Base-by-base conservation (phyloP, 2,329 filamentous ascomycete genomes). In the Helicocarpus griseus region DNA sequence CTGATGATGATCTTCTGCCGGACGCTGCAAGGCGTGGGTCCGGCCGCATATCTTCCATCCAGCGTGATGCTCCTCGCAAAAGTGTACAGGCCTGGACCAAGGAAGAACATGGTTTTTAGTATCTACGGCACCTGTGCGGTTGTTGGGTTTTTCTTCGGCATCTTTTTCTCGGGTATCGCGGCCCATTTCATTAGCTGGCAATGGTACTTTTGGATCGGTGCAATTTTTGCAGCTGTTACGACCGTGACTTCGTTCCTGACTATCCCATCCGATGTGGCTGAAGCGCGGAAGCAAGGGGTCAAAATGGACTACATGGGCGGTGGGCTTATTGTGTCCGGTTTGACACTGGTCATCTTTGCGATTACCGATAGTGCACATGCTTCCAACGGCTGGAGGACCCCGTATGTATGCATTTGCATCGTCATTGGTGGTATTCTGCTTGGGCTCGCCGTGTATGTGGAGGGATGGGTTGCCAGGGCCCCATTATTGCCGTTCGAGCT, bases 331-430 rank as follows among this genome's bases (percentile, higher is more conserved):
- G 75, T 87, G 0, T 74, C 77, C 0, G 86, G 83, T 0, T 66
- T 89, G 11, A 74, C 86, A 1, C 73, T 93, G 24, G 73, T 88
- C 56, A 83, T 89, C 0, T 91, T 83, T 59, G 84, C 86, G 0
- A 78, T 93, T 48, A 89, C 86, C 0, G 83, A 88, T 45, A 83
- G 82, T 6, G 78, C 82, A 0, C 81, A 87, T 63, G 85, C 85
- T 0, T 77, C 82, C 0, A 63, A 81, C 2, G 80, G 83, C 1
- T 91, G 87, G 86, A 72, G 67, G n/a, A 87, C 83, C 0, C 83
- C 85, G 1, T 88, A 89, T 57, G 82, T 91, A 35, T 78, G 79
- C 38, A 71, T 82, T 8, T 80, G 81, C 0, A 77, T 91, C 44
- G 69, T 82, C 2, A 36, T 85, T 1, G 87, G 87, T 0, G 68